Base-by-base conservation (phyloP, 1,284 basidiomycete species). In the Irpex lacteus region DNA sequence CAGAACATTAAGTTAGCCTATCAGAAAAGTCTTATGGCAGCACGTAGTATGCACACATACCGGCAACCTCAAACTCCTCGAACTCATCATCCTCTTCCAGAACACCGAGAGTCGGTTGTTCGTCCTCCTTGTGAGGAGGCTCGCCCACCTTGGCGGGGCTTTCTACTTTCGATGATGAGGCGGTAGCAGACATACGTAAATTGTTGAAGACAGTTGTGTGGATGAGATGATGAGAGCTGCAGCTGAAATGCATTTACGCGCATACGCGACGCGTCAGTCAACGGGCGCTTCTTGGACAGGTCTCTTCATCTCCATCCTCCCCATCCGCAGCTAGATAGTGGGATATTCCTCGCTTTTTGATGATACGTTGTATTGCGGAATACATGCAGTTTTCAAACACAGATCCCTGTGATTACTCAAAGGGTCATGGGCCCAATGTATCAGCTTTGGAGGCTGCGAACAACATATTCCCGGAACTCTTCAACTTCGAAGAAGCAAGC, bases 11-110 rank as follows among this genome's bases (percentile, higher is more conserved):
- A 26, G 26, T 26, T 26, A 26, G 26, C 26, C 4, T 4, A 26
- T 26, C 2, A 26, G 3, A 26, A 26, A 26, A 26, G 26, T 26
- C 26, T 26, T 4, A 2, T 26, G 4, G 26, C 26, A 4, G 4
- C 26, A 26, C 26, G 4, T 2, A 26, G 26, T 26, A 4, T 26
- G 4, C 2, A 4, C 3, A 69, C 81, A 61, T 61, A 89, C 91
- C 91, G 78, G 89, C 89, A 54, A 84, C 86, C 8, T 82, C 77
- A 72, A 93, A 93, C 72, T 92, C 91, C 69, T 93, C 93, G 72
- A 90, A 94, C 76, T 94, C 92, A 72, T 94, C 92, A 70, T 93
- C 92, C 73, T 94, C 91, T 72, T 94, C 91, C 3, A 94, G 77
- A 11, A 91, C 87, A 49, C 90, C 90, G 1, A 93, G 84, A 66